Base-by-base conservation (phyloP, 2,329 filamentous ascomycete species). In the Calonectria naviculata region DNA sequence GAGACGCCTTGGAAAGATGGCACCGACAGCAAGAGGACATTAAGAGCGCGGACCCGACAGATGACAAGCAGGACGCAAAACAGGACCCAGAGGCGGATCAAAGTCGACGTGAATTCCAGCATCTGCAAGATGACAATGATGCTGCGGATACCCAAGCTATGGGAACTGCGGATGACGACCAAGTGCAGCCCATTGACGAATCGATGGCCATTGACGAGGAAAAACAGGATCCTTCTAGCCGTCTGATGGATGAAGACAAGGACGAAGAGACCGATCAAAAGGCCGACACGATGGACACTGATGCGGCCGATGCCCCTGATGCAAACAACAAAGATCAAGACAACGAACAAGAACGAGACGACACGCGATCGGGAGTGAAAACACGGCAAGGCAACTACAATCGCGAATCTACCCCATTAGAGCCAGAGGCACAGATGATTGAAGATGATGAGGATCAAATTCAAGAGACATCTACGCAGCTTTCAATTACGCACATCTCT, bases 1-100 rank as follows among this genome's bases (percentile, higher is more conserved):
- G 97, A 26, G 95, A 99, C 84, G 93, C 95, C 7, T 87, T 99
- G 36, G 95, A 98, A 81, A 91, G 93, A 77, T 99, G 95, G 94
- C 95, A 98, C 82, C 91, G 94, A 70, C 94, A 95, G 79, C 94
- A 97, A 78, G 91, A 90, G 56, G 93, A 98, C 72, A 98, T 99
- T 76, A 86, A 89, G 80, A 89, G 93, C 69, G 80, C 83, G 6
- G 78, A 80, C 21, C 84, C 89, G 2, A 86, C 90, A 65, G 80
- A 84, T 15, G 75, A 77, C 19, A 72, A 75, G 17, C 75, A 78
- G 17, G 73, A 78, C 2, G 84, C 89, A 61, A 84, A 88, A 42
- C 84, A 91, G 65, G 83, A 87, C 46, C 83, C 82, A 24, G 87
- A 90, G 56, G 85, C 88, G 15, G 83, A 88, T 24, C 86, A 94